Percentiles rank a stretch among this genome's conserved stretches.
phyloP scores from a whole-genome alignment of 1,284 basidiomycete genomes.

The Leccinum olivaceoglutinosum region DNA sequence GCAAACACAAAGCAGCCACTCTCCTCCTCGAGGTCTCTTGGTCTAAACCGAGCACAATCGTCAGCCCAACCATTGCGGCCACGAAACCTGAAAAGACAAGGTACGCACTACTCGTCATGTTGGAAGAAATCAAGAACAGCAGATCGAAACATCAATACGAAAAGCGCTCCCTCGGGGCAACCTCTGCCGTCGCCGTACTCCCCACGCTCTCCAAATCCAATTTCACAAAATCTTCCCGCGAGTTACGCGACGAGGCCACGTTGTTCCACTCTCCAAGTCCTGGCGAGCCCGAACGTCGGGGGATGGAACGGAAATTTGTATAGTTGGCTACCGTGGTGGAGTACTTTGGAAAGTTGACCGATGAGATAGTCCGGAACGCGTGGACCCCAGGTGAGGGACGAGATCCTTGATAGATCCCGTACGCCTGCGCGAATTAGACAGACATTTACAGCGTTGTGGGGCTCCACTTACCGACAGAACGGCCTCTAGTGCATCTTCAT shows the following conservation, averaged over 20 bases:
- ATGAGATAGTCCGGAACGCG: conserved; percentile 75
- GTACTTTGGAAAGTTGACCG: conserved; percentile 61
- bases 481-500: conserved; percentile 23
- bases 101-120: conserved; percentile 49
- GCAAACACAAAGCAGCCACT: conserved; percentile 65
- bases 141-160: conserved; percentile 94
- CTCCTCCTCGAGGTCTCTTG: conserved; percentile 54
- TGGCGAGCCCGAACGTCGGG: conserved; percentile 15
- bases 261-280: conserved; percentile 4
- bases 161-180: conserved; percentile 76
- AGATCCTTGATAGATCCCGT: conserved; percentile 41
- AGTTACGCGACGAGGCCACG: conserved; percentile 8
- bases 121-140: conserved; percentile 75
- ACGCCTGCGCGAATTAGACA: too few relatives aligned
- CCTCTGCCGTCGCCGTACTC: conserved; percentile 52
- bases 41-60: conserved; percentile 35
- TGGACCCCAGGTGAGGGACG: conserved; percentile 63
- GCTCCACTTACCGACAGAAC: too few relatives aligned
- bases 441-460: too few relatives aligned
- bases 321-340: conserved; percentile 74
- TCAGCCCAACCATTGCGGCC: background rate
- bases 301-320: conserved; percentile 40
- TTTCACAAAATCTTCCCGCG: conserved; percentile 34
- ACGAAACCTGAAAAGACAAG: background rate
- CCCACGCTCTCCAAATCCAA: conserved; percentile 43